Evolutionary conservation across 768 basidiomycete genomes (phyloP).

Genomic region (Kwoniella pini): DNA sequence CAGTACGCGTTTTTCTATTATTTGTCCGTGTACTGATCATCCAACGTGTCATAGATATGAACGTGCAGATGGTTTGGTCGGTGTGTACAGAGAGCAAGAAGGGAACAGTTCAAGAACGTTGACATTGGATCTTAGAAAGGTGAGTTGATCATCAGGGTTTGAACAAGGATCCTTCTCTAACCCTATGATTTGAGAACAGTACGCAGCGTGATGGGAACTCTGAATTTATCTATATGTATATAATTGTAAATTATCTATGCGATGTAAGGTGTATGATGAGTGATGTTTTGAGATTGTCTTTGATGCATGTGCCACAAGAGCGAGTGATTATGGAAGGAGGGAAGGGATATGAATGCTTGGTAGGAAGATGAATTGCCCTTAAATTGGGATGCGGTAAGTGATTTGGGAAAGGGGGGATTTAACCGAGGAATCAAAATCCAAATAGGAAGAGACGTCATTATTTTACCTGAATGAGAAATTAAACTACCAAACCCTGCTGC

Average conservation of each 20-base stretch:
- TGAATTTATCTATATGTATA: no score
- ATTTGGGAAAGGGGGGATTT: no score
- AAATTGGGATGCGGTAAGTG: neutral
- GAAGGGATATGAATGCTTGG: neutral
- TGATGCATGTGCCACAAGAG: neutral
- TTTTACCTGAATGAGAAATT: neutral
- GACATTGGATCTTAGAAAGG: conserved; percentile 73
- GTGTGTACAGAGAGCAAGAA: conserved; percentile 91
- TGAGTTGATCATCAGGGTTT: no score
- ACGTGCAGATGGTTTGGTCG: conserved; percentile 83
- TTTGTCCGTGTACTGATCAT: neutral
- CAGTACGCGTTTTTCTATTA: conserved; percentile 16
- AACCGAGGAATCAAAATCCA: neutral
- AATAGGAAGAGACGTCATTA: neutral
- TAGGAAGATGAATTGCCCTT: neutral
- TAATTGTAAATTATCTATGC: no score
- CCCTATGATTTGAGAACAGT: no score
- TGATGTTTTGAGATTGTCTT: no score
- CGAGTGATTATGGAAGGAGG: neutral
- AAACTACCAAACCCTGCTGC: neutral
- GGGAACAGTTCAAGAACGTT: conserved; percentile 87
- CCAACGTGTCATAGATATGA: conserved; percentile 62
- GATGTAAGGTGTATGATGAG: no score
- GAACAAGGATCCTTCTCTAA: no score
- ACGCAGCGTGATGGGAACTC: neutral